Evolutionary conservation across 495 filamentous ascomycete species (phyloP), one percentile per base, ranked within the genome.

Genomic region (Aspergillus ellipticus): DNA sequence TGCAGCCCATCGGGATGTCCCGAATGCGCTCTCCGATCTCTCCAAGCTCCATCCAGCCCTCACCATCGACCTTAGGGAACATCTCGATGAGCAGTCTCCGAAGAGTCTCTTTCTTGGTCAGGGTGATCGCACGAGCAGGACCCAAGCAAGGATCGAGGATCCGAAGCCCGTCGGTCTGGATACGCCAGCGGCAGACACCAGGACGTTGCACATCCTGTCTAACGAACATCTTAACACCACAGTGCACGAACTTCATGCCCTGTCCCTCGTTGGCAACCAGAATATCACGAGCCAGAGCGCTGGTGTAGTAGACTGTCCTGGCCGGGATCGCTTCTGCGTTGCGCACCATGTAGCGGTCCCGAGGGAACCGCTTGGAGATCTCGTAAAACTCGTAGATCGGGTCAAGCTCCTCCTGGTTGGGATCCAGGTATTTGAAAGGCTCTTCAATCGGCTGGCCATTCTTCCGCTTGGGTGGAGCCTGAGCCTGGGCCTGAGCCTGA

Each of bases 211-310:
- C 88, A 62, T 97, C 92, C 65, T 98, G 94, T 74, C 93, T 94
- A 71, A 97, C 90, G 70, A 96, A 97, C 85, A 97, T 96, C 75
- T 96, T 96, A 24, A 98, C 90, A 56, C 94, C 94, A 55, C 88
- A 92, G 71, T 98, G 94, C 37, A 97, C 87, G 66, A 98, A 97
- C 71, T 91, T 96, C 71, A 97, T 85, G 22, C 92, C 90, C 13
- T 85, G 85, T 21, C 88, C 88, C 68, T 96, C 90, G 67, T 97
- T 98, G 51, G 81, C 71, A 7, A 72, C 74, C 2, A 98, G 80
- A 51, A 98, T 95, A 57, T 89, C 85, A 13, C 88, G 85, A 0
- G 89, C 88, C 10, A 97, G 79, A n/a, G 82, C 78, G 52, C 85
- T 90, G 48, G 90, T 96, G 77, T 97, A 98, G 79, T 98, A 98